These are phyloP conservation scores for Penicillium sp. DNA, from an alignment of 2,329 filamentous ascomycete genomes.

Conservation along the genomic window DNA sequence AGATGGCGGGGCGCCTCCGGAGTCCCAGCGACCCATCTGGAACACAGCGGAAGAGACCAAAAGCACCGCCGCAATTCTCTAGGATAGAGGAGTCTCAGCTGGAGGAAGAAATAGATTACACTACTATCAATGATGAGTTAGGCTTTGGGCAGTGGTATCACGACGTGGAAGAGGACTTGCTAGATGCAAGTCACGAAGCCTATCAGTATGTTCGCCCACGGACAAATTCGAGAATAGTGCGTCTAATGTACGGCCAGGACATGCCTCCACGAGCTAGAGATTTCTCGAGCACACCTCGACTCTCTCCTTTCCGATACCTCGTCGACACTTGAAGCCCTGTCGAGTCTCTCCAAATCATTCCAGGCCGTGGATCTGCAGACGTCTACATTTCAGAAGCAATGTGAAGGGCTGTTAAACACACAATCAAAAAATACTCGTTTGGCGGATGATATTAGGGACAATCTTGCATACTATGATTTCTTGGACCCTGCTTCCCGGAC, in stretches of 20 bases:
- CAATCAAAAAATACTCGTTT: conserved; percentile 74
- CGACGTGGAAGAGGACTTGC: conserved; percentile 60
- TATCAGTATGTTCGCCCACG: conserved; percentile 61
- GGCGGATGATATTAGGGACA: conserved; percentile 79
- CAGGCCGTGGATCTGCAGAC: conserved; percentile 84
- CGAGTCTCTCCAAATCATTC: conserved; percentile 79
- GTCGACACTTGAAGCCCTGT: conserved; percentile 69
- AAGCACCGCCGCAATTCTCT: conserved; percentile 6
- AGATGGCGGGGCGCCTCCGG: conserved; percentile 30
- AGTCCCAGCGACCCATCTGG: conserved; percentile 31
- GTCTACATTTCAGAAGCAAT: conserved; percentile 86
- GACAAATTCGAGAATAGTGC: neutral
- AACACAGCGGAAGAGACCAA: conserved; percentile 15
- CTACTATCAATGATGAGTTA: conserved; percentile 53
- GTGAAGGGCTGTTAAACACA: conserved; percentile 78
- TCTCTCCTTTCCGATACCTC: conserved; percentile 73
- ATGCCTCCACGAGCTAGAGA: conserved; percentile 75
- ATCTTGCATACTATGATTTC: conserved; percentile 92
- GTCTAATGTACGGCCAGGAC: conserved; percentile 44
- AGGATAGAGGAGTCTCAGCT: conserved; percentile 19
- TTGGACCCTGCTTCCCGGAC: conserved; percentile 85
- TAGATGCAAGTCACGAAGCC: conserved; percentile 78
- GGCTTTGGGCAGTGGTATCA: conserved; percentile 59
- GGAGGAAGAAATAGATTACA: conserved; percentile 17
- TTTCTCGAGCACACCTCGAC: conserved; percentile 79